phyloP scores from a whole-genome alignment of 257 asterid species.

The Sherardia arvensis region DNA sequence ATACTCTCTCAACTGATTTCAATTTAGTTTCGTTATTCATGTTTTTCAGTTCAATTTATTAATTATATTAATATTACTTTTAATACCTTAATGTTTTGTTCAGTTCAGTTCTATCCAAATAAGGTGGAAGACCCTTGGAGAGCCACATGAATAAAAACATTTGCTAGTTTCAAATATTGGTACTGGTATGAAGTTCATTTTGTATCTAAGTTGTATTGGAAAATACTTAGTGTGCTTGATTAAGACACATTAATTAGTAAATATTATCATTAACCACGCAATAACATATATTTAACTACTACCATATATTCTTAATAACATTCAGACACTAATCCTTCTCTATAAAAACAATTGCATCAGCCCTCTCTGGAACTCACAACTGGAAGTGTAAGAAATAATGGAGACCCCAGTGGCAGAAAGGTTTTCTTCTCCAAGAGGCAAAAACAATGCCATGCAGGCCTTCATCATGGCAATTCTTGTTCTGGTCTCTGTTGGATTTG shows the following conservation, averaged over 20 bases:
- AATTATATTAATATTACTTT: too few species aligned
- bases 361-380: background rate
- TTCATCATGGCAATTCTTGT: conserved; percentile 28
- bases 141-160: too few species aligned
- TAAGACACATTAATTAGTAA: background rate
- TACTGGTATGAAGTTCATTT: too few species aligned
- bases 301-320: background rate
- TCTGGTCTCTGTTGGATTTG: conserved; percentile 34
- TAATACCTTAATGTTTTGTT: too few species aligned
- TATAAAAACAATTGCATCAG: background rate
- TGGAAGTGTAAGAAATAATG: background rate
- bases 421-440: background rate
- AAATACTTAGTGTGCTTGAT: background rate
- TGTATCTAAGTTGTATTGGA: too few species aligned
- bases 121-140: too few species aligned
- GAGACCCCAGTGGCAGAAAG: background rate
- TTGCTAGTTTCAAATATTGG: too few species aligned
- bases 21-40: too few species aligned
- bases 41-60: too few species aligned
- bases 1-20: too few species aligned
- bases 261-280: background rate
- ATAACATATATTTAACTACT: background rate
- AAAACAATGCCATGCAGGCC: conserved; percentile 20
- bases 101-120: too few species aligned
- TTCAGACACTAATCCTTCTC: background rate